Evolutionary conservation across 2,329 filamentous ascomycete species (phyloP), one percentile per base, ranked within the genome.

Genomic region (Apiospora koreana): DNA sequence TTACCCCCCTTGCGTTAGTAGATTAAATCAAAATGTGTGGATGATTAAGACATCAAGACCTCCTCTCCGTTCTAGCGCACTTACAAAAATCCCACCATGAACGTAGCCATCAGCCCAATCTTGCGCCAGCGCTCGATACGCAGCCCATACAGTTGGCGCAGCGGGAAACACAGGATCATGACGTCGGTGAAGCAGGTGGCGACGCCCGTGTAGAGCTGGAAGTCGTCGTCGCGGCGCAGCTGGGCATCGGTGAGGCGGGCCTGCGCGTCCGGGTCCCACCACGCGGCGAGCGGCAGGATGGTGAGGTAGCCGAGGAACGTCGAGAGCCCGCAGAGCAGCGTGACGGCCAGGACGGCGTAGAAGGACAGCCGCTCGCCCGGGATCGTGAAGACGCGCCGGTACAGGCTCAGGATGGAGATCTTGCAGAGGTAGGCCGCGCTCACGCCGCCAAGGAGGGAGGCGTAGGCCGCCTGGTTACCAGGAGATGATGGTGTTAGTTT

Each of bases 381-480:
- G 8, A 62, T 31, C 18, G 54, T 62, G 31, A 62, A 62, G 54
- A 62, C 31, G 54, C 54, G 54, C 31, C 9, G 31, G 54, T 62
- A 62, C 18, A 62, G 54, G 54, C 54, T 38, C 54, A 62, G 54
- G 54, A 62, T 62, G 54, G 54, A 62, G 54, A 38, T 38, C 54
- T 62, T 62, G 54, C 54, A 62, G 54, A 62, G 31, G 54, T 62
- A 62, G 54, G 54, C 54, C 8, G 54, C 54, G 54, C 54, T 62
- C 16, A 62, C 54, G 54, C 54, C 54, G 54, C 28, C 54, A 18
- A 62, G 31, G 54, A 62, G 54, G 31, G 54, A 62, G 31, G 54
- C 54, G 10, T 62, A 62, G 31, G 31, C 54, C 12, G 54, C 54
- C 54, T 62, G 28, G 50, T 21, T 10, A 10, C n/a, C n/a, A n/a